A percentile compares a stretch with the other conserved stretches of the same genome.
Conservation (phyloP, 768 basidiomycete species). For the Russula vinacea region DNA sequence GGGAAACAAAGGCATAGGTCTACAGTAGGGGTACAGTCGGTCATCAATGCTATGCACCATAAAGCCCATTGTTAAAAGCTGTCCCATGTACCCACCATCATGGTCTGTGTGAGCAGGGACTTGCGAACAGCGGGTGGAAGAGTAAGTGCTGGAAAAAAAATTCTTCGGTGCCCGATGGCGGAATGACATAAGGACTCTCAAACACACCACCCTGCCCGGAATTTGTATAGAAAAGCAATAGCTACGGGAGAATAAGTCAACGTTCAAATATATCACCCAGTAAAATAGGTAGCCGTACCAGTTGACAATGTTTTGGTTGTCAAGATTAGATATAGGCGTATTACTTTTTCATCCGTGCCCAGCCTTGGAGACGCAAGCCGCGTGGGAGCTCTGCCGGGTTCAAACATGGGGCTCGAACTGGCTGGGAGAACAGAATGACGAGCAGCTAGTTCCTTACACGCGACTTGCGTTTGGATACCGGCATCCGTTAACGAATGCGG, state of each 20-base stretch:
- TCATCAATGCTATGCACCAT: slow-evolving; percentile 17
- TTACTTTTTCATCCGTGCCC: slow-evolving; percentile 2
- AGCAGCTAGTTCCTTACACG: slow-evolving; percentile 26
- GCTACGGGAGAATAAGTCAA: slow-evolving; percentile 41
- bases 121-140: slow-evolving; percentile 15
- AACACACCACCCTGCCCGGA: slow-evolving; percentile 31
- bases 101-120: slow-evolving; percentile 18
- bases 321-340: slow-evolving; percentile 8
- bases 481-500: slow-evolving; percentile 14
- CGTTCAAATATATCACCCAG: background rate
- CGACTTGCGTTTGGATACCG: background rate
- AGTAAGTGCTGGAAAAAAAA: slow-evolving; percentile 37
- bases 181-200: slow-evolving; percentile 35
- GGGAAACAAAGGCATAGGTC: slow-evolving; percentile 9
- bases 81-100: background rate
- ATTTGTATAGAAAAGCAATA: slow-evolving; percentile 79
- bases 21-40: slow-evolving; percentile 24
- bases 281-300: slow-evolving; percentile 44
- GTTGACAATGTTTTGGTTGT: slow-evolving; percentile 61
- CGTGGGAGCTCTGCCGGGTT: slow-evolving; percentile 4
- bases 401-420: slow-evolving; percentile 20
- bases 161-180: slow-evolving; percentile 53
- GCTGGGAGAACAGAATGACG: slow-evolving; percentile 11
- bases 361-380: too few species aligned
- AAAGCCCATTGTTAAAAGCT: slow-evolving; percentile 21